Conservation (phyloP, 129 eudicot genomes). For the Erigeron canadensis region DNA sequence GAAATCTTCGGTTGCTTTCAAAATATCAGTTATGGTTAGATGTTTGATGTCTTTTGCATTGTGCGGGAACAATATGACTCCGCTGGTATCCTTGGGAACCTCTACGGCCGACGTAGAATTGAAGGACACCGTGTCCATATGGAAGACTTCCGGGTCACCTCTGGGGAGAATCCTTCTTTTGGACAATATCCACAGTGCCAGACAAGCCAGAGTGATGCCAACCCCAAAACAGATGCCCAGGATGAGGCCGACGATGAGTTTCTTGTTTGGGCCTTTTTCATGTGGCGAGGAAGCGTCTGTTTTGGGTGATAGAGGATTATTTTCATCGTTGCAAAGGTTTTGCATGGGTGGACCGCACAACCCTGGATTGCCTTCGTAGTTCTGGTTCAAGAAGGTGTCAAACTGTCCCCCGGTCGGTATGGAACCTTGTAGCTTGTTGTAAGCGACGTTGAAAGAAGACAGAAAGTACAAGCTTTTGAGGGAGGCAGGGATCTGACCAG, state of each 20-base stretch:
- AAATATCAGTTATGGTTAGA: conserved; percentile 56
- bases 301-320: conserved; percentile 12
- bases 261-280: conserved; percentile 51
- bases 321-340: conserved; percentile 42
- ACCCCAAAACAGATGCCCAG: conserved; percentile 63
- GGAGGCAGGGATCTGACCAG: conserved; percentile 66
- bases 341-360: conserved; percentile 55
- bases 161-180: conserved; percentile 62
- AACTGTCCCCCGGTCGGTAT: conserved; percentile 74
- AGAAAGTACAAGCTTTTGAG: conserved; percentile 55
- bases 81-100: conserved; percentile 53
- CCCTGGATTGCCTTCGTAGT: conserved; percentile 54
- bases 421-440: conserved; percentile 60
- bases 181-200: conserved; percentile 61
- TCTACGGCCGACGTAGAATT: conserved; percentile 59
- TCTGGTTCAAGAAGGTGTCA: conserved; percentile 52
- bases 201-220: conserved; percentile 45
- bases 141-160: conserved; percentile 57
- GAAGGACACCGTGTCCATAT: conserved; percentile 46
- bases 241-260: conserved; percentile 49
- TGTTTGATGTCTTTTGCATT: conserved; percentile 53
- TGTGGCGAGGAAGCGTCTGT: conserved; percentile 9
- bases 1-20: conserved; percentile 81
- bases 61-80: conserved; percentile 59
- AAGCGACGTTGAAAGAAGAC: conserved; percentile 60